Base-by-base conservation (phyloP, 331 rosid genomes). In the Phaseolus coccineus region DNA sequence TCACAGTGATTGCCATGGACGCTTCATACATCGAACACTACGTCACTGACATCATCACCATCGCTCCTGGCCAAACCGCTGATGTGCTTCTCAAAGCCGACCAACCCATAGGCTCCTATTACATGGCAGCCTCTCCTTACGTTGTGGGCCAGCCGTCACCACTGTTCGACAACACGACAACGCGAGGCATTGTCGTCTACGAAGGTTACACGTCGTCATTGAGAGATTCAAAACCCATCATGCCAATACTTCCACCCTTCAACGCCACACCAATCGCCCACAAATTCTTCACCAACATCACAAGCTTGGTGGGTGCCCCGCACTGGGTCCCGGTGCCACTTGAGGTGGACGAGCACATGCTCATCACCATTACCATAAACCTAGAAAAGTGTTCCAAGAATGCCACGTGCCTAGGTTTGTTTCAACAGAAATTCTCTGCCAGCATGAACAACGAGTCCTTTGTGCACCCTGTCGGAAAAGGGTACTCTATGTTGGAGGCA, bases 361-460 rank as follows among this genome's bases (percentile, higher is more conserved):
- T 73, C 14, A 66, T 83, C 15, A 78, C 83, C 1, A 6, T 72
- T 16, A 76, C 40, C 52, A 2, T 83, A 2, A 42, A 50, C 47
- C 46, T 83, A 6, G 28, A 62, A 4, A n/a, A 0, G 24, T 82
- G 82, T 55, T 28, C 69, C 13, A 8, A 3, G 69, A 33, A 35
- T 8, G 69, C 66, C 59, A 52, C 77, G 14, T 85, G 88, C 42
- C 4, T 0, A 0, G 85, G 85, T 4, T 47, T 59, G 0, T 30
- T 74, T 1, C 1, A 9, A 0, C 37, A 25, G 2, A 78, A n/a
- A 1, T 8, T 81, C 59, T 87, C 97, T 10, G 84, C 92, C 6
- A 88, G 87, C 83, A 76, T 90, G 92, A 91, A 90, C 78, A 91
- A 91, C 33, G 91, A 84, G 27, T 91, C 97, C 1, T 91, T 90